Evolutionary conservation across 2,329 filamentous ascomycete genomes (phyloP).

Genomic region (Penicillium sp.): DNA sequence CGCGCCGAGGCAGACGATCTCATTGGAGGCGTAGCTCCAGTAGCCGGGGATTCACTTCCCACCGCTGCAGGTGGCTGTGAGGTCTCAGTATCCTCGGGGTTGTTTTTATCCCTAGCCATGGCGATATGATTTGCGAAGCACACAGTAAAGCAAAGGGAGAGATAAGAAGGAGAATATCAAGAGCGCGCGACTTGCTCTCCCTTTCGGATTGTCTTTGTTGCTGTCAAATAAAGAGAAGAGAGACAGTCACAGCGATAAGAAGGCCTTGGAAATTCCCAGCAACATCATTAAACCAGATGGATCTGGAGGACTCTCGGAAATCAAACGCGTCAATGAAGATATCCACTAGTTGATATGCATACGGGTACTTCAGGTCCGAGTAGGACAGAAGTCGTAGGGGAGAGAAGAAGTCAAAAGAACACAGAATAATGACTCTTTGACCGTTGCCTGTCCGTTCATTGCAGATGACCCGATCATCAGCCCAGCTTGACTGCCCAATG

Average conservation of each 20-base stretch:
- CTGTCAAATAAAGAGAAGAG: slow-evolving; percentile 2
- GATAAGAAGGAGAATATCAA: not conserved
- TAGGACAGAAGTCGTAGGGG: slow-evolving; percentile 17
- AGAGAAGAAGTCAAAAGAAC: slow-evolving; percentile 1
- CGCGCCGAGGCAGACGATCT: slow-evolving; percentile 17
- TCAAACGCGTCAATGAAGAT: slow-evolving; percentile 7
- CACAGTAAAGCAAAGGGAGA: slow-evolving; percentile 1
- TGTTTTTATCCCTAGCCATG: slow-evolving; percentile 21
- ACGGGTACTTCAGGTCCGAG: slow-evolving; percentile 11
- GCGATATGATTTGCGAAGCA: not conserved
- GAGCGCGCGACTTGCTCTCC: not conserved
- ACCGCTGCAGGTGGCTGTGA: slow-evolving; percentile 6
- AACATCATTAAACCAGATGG: slow-evolving; percentile 13
- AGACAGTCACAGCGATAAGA: slow-evolving; percentile 5
- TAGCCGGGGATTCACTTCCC: not conserved
- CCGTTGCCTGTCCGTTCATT: slow-evolving; percentile 8
- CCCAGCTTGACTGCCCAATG: slow-evolving; percentile 17
- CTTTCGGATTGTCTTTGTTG: slow-evolving; percentile 3
- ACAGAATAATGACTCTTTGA: slow-evolving; percentile 8
- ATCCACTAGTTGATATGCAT: slow-evolving; percentile 18
- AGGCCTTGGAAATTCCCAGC: not conserved
- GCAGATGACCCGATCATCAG: slow-evolving; percentile 20
- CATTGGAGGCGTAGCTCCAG: slow-evolving; percentile 9
- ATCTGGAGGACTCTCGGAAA: slow-evolving; percentile 6
- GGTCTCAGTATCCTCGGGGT: slow-evolving; percentile 13